Percentiles rank a stretch among this genome's conserved stretches.
phyloP scores from a whole-genome alignment of 2,329 filamentous ascomycete genomes.

The Juglanconis juglandina region DNA sequence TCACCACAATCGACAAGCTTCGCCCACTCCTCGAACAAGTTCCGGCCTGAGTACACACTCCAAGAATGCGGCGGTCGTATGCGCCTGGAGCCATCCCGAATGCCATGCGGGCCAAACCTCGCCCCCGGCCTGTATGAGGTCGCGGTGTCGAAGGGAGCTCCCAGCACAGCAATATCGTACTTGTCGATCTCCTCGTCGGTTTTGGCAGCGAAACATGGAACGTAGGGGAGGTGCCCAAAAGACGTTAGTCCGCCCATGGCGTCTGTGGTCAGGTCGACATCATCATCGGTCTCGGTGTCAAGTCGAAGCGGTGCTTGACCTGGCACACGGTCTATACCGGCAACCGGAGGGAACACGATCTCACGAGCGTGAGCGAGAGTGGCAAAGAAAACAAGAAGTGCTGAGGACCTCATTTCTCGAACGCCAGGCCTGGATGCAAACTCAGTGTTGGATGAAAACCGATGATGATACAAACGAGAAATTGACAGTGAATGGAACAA shows the following conservation, averaged over 20 bases:
- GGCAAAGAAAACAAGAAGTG: neutral
- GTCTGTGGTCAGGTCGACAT: constrained; percentile 11
- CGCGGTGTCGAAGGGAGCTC: constrained; percentile 45
- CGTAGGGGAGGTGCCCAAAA: constrained; percentile 12
- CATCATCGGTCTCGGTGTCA: neutral
- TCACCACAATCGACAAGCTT: constrained; percentile 73
- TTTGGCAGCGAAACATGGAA: constrained; percentile 1
- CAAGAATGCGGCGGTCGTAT: constrained; percentile 19
- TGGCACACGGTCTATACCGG: constrained; percentile 1
- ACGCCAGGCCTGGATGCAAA: too few species aligned
- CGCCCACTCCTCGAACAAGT: constrained; percentile 19
- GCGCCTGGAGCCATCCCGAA: constrained; percentile 30
- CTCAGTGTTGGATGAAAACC: too few species aligned
- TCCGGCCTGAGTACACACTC: constrained; percentile 10
- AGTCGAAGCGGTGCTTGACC: constrained; percentile 3
- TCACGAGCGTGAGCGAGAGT: neutral
- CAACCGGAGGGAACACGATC: constrained; percentile 11
- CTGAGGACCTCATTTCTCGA: neutral
- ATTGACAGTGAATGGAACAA: too few species aligned
- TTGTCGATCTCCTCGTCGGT: constrained; percentile 4
- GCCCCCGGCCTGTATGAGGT: constrained; percentile 31
- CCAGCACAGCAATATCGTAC: constrained; percentile 34
- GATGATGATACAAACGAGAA: too few species aligned
- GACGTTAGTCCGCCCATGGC: constrained; percentile 4
- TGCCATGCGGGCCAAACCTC: constrained; percentile 32